A percentile compares a stretch with the other conserved stretches of the same genome.
Evolutionary conservation across 2,329 filamentous ascomycete genomes (phyloP).

Genomic region (Mariannaea elegans): DNA sequence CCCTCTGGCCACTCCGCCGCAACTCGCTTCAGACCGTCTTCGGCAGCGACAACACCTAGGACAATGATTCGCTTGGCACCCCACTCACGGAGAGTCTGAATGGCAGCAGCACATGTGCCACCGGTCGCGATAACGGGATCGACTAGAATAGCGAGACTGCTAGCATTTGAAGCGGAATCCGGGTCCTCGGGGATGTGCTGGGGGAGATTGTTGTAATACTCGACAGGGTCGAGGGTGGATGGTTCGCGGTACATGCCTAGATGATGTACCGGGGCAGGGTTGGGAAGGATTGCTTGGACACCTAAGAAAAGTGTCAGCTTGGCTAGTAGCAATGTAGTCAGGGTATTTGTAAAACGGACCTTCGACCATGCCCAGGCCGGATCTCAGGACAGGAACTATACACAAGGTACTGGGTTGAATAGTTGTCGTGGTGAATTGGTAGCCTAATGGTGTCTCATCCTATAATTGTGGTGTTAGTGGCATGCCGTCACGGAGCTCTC

Average conservation of each 20-base stretch:
- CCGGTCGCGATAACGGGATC: conserved; percentile 96
- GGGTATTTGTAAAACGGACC: conserved; percentile 54
- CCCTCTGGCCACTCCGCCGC: conserved; percentile 81
- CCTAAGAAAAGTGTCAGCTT: conserved; percentile 56
- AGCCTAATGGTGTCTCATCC: conserved; percentile 82
- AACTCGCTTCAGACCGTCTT: conserved; percentile 74
- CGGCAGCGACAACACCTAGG: conserved; percentile 77
- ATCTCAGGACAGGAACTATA: conserved; percentile 91
- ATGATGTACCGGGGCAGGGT: conserved; percentile 85
- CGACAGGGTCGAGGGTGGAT: conserved; percentile 85
- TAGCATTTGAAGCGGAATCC: conserved; percentile 49
- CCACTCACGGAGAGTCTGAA: conserved; percentile 90
- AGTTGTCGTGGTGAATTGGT: conserved; percentile 73
- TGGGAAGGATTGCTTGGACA: conserved; percentile 82
- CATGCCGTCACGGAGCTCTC: conserved; percentile 1
- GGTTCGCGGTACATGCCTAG: conserved; percentile 94
- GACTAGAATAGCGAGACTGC: conserved; percentile 79
- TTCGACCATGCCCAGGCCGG: conserved; percentile 90
- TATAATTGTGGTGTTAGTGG: conserved; percentile 45
- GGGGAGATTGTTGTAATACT: conserved; percentile 98
- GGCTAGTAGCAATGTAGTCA: neutral
- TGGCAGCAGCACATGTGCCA: conserved; percentile 87
- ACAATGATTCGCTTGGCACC: conserved; percentile 85
- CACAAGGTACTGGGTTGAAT: conserved; percentile 75
- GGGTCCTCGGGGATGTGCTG: conserved; percentile 64